Evolutionary conservation across 352 stramenopile species (phyloP), one percentile per base, ranked within the genome.

Genomic region (Globisporangium cystogenes): DNA sequence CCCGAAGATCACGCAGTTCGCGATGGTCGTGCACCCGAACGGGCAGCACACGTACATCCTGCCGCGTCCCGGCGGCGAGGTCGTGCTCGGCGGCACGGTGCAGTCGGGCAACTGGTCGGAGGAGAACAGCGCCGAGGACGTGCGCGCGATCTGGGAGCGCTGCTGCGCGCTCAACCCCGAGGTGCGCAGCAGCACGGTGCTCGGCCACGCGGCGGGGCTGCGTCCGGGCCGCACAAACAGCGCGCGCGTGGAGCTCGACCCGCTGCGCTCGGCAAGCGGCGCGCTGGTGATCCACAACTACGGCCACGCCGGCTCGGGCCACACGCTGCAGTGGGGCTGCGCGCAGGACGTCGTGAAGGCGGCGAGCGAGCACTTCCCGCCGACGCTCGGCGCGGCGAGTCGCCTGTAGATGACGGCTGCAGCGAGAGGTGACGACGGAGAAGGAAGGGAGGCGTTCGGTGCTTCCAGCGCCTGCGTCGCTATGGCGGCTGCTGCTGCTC

Each of bases 231-330:
- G 74, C 14, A 42, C 59, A 7, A 55, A 62, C 23, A 70, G 76
- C 10, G 67, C 85, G 41, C 72, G 74, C 2, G 61, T 89, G 3
- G 70, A 82, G 33, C 46, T 75, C n/a, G 67, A 86, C 3, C 21
- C 70, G 3, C 51, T 47, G 10, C 68, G 53, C 47, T 76, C 62
- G 3, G 54, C 35, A 7, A 44, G 42, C 11, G 75, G 78, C 7
- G 75, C 78, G 0, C 0, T 77, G 6, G 59, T 87, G 33, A 80
- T 89, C 63, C 75, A 89, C 65, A 89, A 87, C 64, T 89, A 89
- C 33, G 78, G 65, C 5, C 78, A 89, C 35, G 73, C 55, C 10
- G 78, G 78, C 36, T 87, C 74, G 24, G 78, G 78, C 27, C 78
- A 89, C 56, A 89, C 78, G 14, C 57, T 89, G 40, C 78, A 89